phyloP scores from a whole-genome alignment of 768 basidiomycete genomes.

The Collybia nuda region DNA sequence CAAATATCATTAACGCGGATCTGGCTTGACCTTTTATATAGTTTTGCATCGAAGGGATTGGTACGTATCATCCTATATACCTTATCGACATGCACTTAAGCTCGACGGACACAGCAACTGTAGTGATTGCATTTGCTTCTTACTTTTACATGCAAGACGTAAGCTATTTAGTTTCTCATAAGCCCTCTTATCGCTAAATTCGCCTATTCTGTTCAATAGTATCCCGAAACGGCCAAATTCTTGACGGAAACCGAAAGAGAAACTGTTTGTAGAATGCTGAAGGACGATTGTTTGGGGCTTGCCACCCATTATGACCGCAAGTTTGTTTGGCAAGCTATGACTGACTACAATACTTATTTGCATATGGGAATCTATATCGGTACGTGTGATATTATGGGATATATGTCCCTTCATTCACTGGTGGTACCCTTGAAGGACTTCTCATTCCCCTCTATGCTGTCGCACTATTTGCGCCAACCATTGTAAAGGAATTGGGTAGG shows the following conservation, averaged over 20 bases:
- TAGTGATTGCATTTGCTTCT: conserved; percentile 36
- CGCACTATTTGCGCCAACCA: conserved; percentile 50
- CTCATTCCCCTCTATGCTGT: conserved; percentile 44
- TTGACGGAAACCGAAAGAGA: conserved; percentile 42
- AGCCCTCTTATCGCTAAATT: not conserved
- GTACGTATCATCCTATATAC: conserved; percentile 3
- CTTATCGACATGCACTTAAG: not conserved
- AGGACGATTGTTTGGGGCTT: conserved; percentile 41
- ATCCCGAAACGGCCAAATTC: conserved; percentile 59
- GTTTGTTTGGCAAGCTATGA: conserved; percentile 48
- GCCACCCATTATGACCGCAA: conserved; percentile 41
- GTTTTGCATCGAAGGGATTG: conserved; percentile 47
- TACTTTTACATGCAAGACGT: conserved; percentile 59
- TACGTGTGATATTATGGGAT: conserved; percentile 12
- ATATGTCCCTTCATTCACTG: not conserved
- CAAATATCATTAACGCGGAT: not conserved
- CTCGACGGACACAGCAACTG: not conserved
- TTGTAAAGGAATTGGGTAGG: conserved; percentile 41
- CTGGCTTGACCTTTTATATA: conserved; percentile 8
- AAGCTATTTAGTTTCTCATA: conserved; percentile 12
- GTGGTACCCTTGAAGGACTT: conserved; percentile 18
- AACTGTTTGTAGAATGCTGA: conserved; percentile 37
- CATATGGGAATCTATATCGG: conserved; percentile 41
- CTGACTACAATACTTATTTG: conserved; percentile 42
- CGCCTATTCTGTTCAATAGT: conserved; percentile 25